Percentiles rank a stretch among this genome's conserved stretches.
Evolutionary conservation across 805 yeast species (phyloP).

Genomic region (Wickerhamiella hasegawae): DNA sequence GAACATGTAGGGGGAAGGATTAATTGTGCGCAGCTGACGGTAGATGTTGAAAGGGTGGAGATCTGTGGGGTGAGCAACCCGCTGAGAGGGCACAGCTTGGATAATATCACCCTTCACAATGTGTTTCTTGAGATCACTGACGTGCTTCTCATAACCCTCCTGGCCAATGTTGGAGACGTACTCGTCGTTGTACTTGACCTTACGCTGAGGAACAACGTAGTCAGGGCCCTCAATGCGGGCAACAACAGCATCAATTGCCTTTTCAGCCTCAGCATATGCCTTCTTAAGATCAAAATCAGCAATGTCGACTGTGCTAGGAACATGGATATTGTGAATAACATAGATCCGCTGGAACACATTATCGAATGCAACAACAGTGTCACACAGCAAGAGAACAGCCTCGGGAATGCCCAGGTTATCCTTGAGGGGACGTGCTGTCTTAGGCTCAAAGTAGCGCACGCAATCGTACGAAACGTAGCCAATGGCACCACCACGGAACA

Average conservation of each 20-base stretch:
- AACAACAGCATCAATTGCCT: constrained; percentile 34
- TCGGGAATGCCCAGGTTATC: constrained; percentile 83
- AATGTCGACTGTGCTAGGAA: constrained; percentile 17
- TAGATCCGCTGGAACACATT: constrained; percentile 89
- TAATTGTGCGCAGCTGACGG: constrained; percentile 85
- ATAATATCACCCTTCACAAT: constrained; percentile 85
- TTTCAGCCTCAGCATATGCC: constrained; percentile 44
- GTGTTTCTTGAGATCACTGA: constrained; percentile 55
- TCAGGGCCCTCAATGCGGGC: constrained; percentile 23
- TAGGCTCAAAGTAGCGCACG: constrained; percentile 91
- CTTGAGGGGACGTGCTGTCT: constrained; percentile 53
- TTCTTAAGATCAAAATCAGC: constrained; percentile 23
- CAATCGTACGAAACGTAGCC: constrained; percentile 96
- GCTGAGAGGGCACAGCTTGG: constrained; percentile 96
- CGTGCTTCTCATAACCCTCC: constrained; percentile 82
- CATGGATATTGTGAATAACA: constrained; percentile 62
- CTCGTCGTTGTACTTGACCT: constrained; percentile 47
- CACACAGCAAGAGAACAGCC: constrained; percentile 80
- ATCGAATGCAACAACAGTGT: constrained; percentile 80
- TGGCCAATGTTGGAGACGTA: constrained; percentile 86
- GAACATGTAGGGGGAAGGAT: constrained; percentile 94
- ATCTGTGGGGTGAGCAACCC: constrained; percentile 88
- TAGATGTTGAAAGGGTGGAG: constrained; percentile 94
- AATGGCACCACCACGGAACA: constrained; percentile 85
- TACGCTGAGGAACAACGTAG: constrained; percentile 52